Conservation (phyloP, 768 basidiomycete species). For the Boletus sp. region DNA sequence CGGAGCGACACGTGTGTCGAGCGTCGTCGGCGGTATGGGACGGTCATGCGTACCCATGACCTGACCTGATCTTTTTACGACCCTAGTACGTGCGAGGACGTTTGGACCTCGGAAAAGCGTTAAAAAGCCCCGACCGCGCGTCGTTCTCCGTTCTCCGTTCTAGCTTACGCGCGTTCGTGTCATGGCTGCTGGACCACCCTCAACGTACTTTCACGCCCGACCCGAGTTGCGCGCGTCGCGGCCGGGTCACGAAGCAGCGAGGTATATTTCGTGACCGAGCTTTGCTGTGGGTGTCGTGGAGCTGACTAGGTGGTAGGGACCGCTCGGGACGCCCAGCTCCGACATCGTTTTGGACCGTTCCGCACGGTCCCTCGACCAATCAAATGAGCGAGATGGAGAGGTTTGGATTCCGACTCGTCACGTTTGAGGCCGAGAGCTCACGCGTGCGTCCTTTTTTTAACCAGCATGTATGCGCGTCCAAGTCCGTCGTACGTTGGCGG, state of each 20-base stretch:
- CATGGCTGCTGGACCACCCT: slow-evolving; percentile 6
- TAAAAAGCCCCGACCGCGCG: slow-evolving; percentile 5
- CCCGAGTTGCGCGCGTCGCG: neutral
- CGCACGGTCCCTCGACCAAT: neutral
- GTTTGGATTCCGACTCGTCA: neutral
- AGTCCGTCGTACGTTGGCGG: neutral
- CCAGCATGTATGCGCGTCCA: neutral
- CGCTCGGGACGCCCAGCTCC: neutral
- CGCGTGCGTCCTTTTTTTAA: neutral
- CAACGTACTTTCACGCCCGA: neutral
- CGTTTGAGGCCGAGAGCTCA: neutral
- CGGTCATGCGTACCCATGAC: neutral
- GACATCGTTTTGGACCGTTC: slow-evolving; percentile 1
- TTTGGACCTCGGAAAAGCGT: neutral
- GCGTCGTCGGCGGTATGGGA: slow-evolving; percentile 9
- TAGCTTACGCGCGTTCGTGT: neutral
- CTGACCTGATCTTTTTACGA: neutral
- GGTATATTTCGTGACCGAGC: slow-evolving; percentile 2
- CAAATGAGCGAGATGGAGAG: neutral
- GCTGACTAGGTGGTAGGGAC: slow-evolving; percentile 12
- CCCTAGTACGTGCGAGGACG: neutral
- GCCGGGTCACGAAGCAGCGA: neutral
- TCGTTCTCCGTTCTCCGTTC: neutral
- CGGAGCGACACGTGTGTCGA: neutral
- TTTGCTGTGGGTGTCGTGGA: neutral